Base-by-base conservation (phyloP, 352 stramenopile species). In the Phytophthora megakarya region DNA sequence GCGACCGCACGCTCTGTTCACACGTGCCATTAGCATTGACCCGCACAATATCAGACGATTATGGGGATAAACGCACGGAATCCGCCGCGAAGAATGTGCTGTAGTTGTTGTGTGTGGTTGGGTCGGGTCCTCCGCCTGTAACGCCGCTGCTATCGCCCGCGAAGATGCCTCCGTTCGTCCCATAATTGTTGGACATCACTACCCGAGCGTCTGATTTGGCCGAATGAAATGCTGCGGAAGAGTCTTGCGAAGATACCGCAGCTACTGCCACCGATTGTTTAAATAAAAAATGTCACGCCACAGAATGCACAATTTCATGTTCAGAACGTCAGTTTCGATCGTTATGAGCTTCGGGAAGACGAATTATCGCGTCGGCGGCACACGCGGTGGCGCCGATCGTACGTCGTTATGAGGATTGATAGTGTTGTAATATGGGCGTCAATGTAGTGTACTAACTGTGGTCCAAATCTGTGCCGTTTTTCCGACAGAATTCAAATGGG, bases 401-500 rank as follows among this genome's bases (percentile, higher is more conserved):
- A 81, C 58, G 86, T 81, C n/a, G 21, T n/a, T 45, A 13, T 15
- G 9, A 3, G 21, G 32, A 3, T 18, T 10, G 39, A 3, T 39
- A 23, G 3, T 39, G 15, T 16, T 1, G 3, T 21, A 15, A 9
- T 23, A 12, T 23, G 8, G 2, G 23, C 40, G 16, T 12, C 5
- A 21, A 10, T 40, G 19, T 52, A 23, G 22, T 37, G 10, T 44
- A 19, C 8, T 53, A 38, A 52, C 26, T 42, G 22, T 56, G 7
- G 44, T 18, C 3, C 16, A 38, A 21, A 30, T 72, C 43, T 50
- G 38, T 18, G 22, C 9, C 23, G 6, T 67, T 18, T 30, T 30
- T 6, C 25, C 12, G 37, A 12, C 53, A 93, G 86, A 97, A 45
- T 97, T 97, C 69, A 97, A 96, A 58, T 97, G 91, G 89, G 91